A percentile compares a stretch with the other conserved stretches of the same genome.
These are phyloP conservation scores for Coprinopsis sp. DNA, from an alignment of 768 basidiomycete genomes.

Conservation along the genomic window DNA sequence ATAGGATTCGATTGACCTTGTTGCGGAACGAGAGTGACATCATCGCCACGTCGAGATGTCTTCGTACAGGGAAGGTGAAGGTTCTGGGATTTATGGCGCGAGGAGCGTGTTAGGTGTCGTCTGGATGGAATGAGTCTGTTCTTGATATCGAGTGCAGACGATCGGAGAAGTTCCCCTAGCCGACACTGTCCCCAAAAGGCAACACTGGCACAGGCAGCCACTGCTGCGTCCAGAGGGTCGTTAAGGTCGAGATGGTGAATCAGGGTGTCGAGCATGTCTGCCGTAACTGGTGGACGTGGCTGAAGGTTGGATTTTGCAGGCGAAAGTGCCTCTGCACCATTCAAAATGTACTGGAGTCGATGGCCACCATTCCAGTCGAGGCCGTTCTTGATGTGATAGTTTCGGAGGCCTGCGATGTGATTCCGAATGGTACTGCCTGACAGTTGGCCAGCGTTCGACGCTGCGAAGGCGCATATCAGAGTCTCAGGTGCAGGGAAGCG, in stretches of 20 bases:
- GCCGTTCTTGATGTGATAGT: conserved; percentile 32
- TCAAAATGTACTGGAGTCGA: conserved; percentile 20
- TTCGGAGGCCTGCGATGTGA: conserved; percentile 25
- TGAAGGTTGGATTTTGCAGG: neutral
- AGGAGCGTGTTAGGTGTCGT: neutral
- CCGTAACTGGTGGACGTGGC: neutral
- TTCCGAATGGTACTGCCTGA: conserved; percentile 21
- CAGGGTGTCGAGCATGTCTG: neutral
- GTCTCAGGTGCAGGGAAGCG: conserved; percentile 25
- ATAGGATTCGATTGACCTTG: conserved; percentile 10
- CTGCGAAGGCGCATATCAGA: conserved; percentile 25
- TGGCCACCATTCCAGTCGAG: conserved; percentile 26
- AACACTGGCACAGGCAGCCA: conserved; percentile 25
- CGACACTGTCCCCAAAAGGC: conserved; percentile 33
- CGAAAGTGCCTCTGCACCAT: neutral
- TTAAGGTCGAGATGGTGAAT: conserved; percentile 15
- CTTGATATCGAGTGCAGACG: conserved; percentile 13
- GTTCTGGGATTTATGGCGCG: neutral
- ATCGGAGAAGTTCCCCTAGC: conserved; percentile 22
- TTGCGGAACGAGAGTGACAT: conserved; percentile 21
- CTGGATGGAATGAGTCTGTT: conserved; percentile 5
- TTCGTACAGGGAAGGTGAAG: conserved; percentile 34
- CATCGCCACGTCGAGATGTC: conserved; percentile 21
- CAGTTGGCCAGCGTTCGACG: conserved; percentile 10
- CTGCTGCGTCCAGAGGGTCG: conserved; percentile 23